A percentile compares a stretch with the other conserved stretches of the same genome.
Evolutionary conservation across 352 stramenopile species (phyloP).

Genomic region (Pythium brassicae): DNA sequence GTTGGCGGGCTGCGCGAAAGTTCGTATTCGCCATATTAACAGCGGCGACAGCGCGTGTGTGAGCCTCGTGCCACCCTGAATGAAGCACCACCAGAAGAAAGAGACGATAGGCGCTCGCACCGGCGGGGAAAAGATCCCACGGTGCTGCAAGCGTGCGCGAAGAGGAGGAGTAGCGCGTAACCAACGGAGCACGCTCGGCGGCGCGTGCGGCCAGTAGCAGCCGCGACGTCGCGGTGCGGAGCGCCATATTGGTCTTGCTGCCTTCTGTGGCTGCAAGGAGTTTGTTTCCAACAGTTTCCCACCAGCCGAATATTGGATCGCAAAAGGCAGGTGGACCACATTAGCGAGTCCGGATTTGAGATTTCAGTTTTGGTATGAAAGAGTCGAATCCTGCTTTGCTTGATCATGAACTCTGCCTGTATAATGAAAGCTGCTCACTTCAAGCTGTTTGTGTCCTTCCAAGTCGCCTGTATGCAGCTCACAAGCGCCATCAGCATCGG

Average conservation of each 20-base stretch:
- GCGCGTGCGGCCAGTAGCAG: constrained; percentile 5
- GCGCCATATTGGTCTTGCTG: constrained; percentile 6
- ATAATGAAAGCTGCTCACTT: no score
- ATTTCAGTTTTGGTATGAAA: no score
- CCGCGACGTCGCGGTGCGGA: constrained; percentile 15
- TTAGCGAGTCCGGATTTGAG: no score
- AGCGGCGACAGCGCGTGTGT: background rate
- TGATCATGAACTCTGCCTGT: no score
- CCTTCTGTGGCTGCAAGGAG: no score
- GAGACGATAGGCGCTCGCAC: constrained; percentile 14
- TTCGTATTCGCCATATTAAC: background rate
- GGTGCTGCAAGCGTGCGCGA: constrained; percentile 6
- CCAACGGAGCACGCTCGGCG: background rate
- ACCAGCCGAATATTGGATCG: constrained; percentile 7
- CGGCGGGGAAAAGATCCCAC: constrained; percentile 46
- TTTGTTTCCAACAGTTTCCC: no score
- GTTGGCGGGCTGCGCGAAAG: constrained; percentile 6
- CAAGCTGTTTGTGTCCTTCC: no score
- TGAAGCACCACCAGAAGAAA: background rate
- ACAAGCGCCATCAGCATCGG: no score
- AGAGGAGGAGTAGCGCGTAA: constrained; percentile 22
- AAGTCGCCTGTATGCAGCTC: no score
- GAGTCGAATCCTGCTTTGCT: no score
- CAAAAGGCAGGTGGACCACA: no score
- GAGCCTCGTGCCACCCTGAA: background rate